A percentile compares a stretch with the other conserved stretches of the same genome.
phyloP scores from a whole-genome alignment of 2,329 filamentous ascomycete species.

The Hyphodiscus sp. region DNA sequence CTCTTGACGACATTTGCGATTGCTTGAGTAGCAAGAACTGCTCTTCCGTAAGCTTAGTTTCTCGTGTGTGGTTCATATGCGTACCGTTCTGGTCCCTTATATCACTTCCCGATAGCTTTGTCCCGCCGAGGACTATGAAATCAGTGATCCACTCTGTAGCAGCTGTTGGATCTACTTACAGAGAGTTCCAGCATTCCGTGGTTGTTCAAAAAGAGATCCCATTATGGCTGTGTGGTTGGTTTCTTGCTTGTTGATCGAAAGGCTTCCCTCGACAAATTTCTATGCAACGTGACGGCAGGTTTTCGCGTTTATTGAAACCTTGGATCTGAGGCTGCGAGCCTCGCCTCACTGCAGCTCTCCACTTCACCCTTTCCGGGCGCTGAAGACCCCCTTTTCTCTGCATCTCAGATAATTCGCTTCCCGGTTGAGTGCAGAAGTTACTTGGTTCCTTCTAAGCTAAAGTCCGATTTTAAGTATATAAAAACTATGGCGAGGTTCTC shows the following conservation, averaged over 20 bases:
- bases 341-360: background rate
- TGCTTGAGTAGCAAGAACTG: constrained; percentile 89
- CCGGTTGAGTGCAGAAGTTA: background rate
- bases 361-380: background rate
- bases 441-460: no score
- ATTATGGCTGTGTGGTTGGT: constrained; percentile 49
- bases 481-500: no score
- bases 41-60: constrained; percentile 8
- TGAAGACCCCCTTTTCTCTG: background rate
- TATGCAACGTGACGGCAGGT: background rate
- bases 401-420: background rate
- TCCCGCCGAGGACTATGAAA: constrained; percentile 72
- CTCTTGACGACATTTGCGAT: constrained; percentile 99
- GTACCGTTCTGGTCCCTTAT: constrained; percentile 94
- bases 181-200: constrained; percentile 84
- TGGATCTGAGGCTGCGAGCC: background rate
- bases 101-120: constrained; percentile 95
- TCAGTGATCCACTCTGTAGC: constrained; percentile 16
- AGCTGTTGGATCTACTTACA: constrained; percentile 45
- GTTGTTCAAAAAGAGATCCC: constrained; percentile 94
- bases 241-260: background rate
- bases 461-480: no score
- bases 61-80: constrained; percentile 21
- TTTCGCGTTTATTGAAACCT: background rate
- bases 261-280: background rate